Conservation (phyloP, 163 green algal genomes). For the Trebouxiophyceae sp. region DNA sequence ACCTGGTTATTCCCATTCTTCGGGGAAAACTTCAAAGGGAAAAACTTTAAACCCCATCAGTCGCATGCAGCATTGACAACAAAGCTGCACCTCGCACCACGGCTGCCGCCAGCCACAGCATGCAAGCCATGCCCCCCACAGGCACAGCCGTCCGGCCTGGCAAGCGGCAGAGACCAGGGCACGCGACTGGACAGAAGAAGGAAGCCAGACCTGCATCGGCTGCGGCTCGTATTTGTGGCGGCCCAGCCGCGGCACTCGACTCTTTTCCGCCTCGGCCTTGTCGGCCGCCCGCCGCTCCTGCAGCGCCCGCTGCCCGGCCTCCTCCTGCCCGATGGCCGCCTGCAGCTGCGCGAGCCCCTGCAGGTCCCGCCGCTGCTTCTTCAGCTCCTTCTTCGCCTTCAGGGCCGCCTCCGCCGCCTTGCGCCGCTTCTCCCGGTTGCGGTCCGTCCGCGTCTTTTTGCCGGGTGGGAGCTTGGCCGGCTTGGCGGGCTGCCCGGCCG, state of each 20-base stretch:
- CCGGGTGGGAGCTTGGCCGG: neutral
- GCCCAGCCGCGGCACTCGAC: constrained; percentile 33
- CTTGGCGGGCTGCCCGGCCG: neutral
- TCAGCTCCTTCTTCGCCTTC: constrained; percentile 10
- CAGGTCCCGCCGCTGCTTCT: constrained; percentile 34
- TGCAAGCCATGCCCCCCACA: no score
- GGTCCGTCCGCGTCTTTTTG: constrained; percentile 31
- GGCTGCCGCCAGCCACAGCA: no score
- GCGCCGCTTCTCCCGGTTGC: constrained; percentile 27
- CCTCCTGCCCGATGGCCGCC: constrained; percentile 18
- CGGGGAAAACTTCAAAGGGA: no score
- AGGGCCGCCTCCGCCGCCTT: constrained; percentile 11
- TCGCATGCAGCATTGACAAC: no score
- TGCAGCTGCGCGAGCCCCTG: constrained; percentile 21
- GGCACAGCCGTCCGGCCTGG: no score
- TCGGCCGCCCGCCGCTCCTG: constrained; percentile 18
- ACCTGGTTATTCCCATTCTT: no score
- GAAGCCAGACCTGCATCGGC: constrained; percentile 44
- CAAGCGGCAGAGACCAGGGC: no score
- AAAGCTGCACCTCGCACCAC: no score
- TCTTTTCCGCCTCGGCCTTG: constrained; percentile 26
- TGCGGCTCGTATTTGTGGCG: constrained; percentile 39
- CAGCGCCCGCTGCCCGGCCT: constrained; percentile 8
- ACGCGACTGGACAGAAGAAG: no score
- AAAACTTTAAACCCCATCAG: no score